Conservation (phyloP, 768 basidiomycete genomes). For the Pholiota molesta region DNA sequence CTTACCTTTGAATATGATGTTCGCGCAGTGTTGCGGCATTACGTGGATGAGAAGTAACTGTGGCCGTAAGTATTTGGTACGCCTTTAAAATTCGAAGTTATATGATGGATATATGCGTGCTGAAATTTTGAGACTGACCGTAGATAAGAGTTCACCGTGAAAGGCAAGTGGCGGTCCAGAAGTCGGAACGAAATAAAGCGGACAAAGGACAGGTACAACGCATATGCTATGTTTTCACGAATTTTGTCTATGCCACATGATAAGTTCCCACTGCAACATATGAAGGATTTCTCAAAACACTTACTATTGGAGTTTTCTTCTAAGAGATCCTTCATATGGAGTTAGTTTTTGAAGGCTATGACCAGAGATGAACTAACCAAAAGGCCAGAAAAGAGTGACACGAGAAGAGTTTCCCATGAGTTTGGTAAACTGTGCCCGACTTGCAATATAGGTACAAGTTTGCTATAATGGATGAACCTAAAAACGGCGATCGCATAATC, state of each 20-base stretch:
- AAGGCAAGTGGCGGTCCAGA: constrained; percentile 4
- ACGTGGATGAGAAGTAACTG: constrained; percentile 38
- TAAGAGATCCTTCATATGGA: constrained; percentile 23
- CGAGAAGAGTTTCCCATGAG: constrained; percentile 49
- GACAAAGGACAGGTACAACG: constrained; percentile 26
- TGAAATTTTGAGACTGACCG: constrained; percentile 21
- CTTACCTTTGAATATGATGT: constrained; percentile 51
- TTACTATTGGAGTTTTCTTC: constrained; percentile 19
- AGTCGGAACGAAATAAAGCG: constrained; percentile 19
- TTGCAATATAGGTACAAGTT: constrained; percentile 31
- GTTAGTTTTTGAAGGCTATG: neutral
- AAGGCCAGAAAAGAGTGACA: constrained; percentile 52
- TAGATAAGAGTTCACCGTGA: constrained; percentile 26
- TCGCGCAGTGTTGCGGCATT: constrained; percentile 50
- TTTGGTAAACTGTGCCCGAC: constrained; percentile 16
- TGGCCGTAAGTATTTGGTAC: constrained; percentile 55
- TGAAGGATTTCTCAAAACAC: neutral
- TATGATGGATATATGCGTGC: constrained; percentile 22
- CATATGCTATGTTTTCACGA: constrained; percentile 18
- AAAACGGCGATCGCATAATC: constrained; percentile 45
- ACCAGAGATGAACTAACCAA: constrained; percentile 18
- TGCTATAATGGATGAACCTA: constrained; percentile 38
- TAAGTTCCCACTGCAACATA: constrained; percentile 12
- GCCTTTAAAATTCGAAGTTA: constrained; percentile 36
- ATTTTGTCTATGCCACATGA: constrained; percentile 13